Evolutionary conservation across 805 yeast species (phyloP), one percentile per base, ranked within the genome.

Genomic region (Monosporozyma solicola): DNA sequence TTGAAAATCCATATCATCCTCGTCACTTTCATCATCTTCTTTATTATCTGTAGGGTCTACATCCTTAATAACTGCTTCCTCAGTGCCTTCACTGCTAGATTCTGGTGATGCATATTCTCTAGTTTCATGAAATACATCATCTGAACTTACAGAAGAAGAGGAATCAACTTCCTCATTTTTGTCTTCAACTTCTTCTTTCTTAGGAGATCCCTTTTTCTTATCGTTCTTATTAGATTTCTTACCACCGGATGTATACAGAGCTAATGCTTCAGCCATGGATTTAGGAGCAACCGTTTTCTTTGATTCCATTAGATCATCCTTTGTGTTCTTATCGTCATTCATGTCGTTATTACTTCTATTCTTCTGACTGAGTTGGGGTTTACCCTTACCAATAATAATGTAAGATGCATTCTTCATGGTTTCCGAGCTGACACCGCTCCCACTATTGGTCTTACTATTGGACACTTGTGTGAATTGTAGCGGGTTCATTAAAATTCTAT

Each of bases 401-500:
- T 82, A 85, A 56, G 73, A 70, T 3, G 78, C 1, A 82, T 84
- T 61, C 51, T 41, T 53, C 48, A 48, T 25, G 29, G 43, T 47
- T 48, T 51, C 41, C 3, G 52, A 53, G 11, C 52, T 47, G 24
- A 35, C 37, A 15, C 32, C 35, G 13, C 25, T 33, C 5, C 39
- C 54, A 10, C 33, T 24, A 6, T 25, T n/a, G 24, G 24, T 6
- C 6, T 31, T 39, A 13, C 15, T 43, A 24, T 43, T 24, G 22
- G 46, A 24, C 46, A 61, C 61, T 33, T 25, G 48, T 51, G 77
- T 80, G 67, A 87, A 88, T 31, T 73, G 74, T 50, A 84, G 65
- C 9, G 89, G 90, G 53, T 79, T 78, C 31, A 82, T 69, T 43
- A 83, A 71, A 52, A 84, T 74, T 60, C 85, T 73, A 60, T 82